phyloP scores from a whole-genome alignment of 768 basidiomycete genomes.

The Lentinula guzmanii region DNA sequence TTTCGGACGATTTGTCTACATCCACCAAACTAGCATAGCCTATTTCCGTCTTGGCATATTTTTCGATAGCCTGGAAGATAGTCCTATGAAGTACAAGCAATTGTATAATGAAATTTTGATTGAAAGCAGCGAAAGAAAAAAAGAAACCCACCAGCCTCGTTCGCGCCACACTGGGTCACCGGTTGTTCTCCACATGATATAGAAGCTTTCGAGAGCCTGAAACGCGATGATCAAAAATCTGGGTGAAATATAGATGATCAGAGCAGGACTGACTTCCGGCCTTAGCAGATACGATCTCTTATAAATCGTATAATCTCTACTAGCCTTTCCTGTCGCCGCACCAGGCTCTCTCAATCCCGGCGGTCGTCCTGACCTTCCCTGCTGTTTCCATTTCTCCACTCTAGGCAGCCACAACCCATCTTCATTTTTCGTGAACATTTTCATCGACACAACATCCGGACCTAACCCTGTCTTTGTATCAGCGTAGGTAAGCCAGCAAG shows the following conservation, averaged over 20 bases:
- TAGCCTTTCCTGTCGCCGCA: slow-evolving; percentile 10
- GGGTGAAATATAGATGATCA: not conserved
- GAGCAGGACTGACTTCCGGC: slow-evolving; percentile 37
- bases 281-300: slow-evolving; percentile 34
- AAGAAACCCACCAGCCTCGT: slow-evolving; percentile 36
- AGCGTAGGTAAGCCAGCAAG: slow-evolving; percentile 58
- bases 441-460: slow-evolving; percentile 46
- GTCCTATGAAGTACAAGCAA: slow-evolving; percentile 16
- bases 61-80: slow-evolving; percentile 43
- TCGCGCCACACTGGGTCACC: slow-evolving; percentile 46
- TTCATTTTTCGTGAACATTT: slow-evolving; percentile 8
- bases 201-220: slow-evolving; percentile 49
- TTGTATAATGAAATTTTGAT: not conserved
- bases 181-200: slow-evolving; percentile 47
- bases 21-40: slow-evolving; percentile 40
- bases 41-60: slow-evolving; percentile 33
- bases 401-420: slow-evolving; percentile 33
- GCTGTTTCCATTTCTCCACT: slow-evolving; percentile 36
- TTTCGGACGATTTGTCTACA: slow-evolving; percentile 23
- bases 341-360: slow-evolving; percentile 25
- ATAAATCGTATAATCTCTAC: slow-evolving; percentile 32
- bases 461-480: slow-evolving; percentile 62
- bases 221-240: not conserved
- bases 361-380: slow-evolving; percentile 26
- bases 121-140: not conserved